Evolutionary conservation across 495 filamentous ascomycete genomes (phyloP).

Genomic region (Talaromyces proteolyticus): DNA sequence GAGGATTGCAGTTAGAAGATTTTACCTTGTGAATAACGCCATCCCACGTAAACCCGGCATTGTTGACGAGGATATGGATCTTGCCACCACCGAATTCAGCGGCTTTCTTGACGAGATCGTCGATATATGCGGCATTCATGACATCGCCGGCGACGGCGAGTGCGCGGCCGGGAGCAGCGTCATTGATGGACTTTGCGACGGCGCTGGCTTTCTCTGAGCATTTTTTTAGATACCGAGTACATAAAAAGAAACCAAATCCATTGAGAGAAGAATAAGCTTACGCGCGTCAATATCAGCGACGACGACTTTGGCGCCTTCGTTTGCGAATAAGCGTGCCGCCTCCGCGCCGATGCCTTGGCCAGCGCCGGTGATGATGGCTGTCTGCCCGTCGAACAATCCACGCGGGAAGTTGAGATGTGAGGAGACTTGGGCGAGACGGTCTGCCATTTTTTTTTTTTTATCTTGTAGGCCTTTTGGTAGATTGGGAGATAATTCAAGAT

Average conservation of each 20-base stretch:
- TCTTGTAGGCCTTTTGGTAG: no score
- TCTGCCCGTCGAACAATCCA: slow-evolving; percentile 70
- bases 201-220: slow-evolving; percentile 54
- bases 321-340: slow-evolving; percentile 72
- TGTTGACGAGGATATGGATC: slow-evolving; percentile 85
- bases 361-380: slow-evolving; percentile 82
- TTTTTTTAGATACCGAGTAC: no score
- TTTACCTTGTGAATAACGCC: slow-evolving; percentile 84
- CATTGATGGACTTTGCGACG: slow-evolving; percentile 60
- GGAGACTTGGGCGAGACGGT: slow-evolving; percentile 62
- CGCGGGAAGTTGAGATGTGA: slow-evolving; percentile 74
- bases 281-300: slow-evolving; percentile 74
- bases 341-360: slow-evolving; percentile 91
- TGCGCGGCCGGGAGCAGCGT: slow-evolving; percentile 52
- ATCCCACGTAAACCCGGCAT: slow-evolving; percentile 87
- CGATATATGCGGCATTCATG: slow-evolving; percentile 59
- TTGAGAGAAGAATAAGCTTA: slow-evolving; percentile 23
- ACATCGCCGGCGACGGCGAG: slow-evolving; percentile 70
- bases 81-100: slow-evolving; percentile 79
- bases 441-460: slow-evolving; percentile 23
- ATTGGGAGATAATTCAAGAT: no score
- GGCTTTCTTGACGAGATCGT: slow-evolving; percentile 60
- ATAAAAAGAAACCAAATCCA: no score
- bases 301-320: slow-evolving; percentile 79
- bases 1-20: not conserved